These are phyloP conservation scores for Talaromyces pinophilus DNA, from an alignment of 2,329 filamentous ascomycete genomes.

Conservation along the genomic window DNA sequence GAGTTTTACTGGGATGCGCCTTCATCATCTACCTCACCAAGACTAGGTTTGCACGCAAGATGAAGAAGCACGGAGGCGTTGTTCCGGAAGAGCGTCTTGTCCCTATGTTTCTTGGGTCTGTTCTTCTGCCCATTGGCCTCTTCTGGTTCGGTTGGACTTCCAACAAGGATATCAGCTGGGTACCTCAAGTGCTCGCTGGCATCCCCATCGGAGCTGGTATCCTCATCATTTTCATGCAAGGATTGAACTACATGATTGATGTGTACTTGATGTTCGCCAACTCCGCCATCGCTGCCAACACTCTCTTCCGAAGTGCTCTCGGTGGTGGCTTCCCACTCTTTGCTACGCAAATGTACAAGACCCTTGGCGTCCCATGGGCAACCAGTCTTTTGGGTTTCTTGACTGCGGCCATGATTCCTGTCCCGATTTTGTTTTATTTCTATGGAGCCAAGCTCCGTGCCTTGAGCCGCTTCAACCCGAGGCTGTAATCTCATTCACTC, in stretches of 20 bases:
- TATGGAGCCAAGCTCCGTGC: conserved; percentile 50
- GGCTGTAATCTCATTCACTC: conserved; percentile 11
- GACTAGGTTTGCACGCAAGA: conserved; percentile 33
- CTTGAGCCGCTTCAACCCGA: conserved; percentile 43
- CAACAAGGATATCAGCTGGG: conserved; percentile 46
- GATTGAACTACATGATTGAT: conserved; percentile 48
- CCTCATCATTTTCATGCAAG: conserved; percentile 48
- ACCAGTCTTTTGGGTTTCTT: conserved; percentile 43
- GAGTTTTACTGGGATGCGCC: conserved; percentile 39
- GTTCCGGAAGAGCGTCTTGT: conserved; percentile 50
- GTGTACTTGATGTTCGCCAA: conserved; percentile 45
- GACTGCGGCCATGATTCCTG: conserved; percentile 45
- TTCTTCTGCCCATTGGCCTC: conserved; percentile 49
- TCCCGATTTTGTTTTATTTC: conserved; percentile 52
- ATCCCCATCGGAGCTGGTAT: conserved; percentile 48
- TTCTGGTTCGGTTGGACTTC: conserved; percentile 56
- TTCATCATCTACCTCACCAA: conserved; percentile 37
- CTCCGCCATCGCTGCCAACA: conserved; percentile 44
- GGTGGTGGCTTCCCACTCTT: conserved; percentile 41
- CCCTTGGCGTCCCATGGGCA: conserved; percentile 44
- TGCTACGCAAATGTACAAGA: conserved; percentile 42
- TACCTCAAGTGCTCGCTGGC: conserved; percentile 49
- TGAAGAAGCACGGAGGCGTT: conserved; percentile 26
- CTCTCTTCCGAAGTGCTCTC: conserved; percentile 37
- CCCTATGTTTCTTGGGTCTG: conserved; percentile 49